Evolutionary conservation across 1,139 yeast genomes (phyloP).

Genomic region (Yamadazyma oceani): DNA sequence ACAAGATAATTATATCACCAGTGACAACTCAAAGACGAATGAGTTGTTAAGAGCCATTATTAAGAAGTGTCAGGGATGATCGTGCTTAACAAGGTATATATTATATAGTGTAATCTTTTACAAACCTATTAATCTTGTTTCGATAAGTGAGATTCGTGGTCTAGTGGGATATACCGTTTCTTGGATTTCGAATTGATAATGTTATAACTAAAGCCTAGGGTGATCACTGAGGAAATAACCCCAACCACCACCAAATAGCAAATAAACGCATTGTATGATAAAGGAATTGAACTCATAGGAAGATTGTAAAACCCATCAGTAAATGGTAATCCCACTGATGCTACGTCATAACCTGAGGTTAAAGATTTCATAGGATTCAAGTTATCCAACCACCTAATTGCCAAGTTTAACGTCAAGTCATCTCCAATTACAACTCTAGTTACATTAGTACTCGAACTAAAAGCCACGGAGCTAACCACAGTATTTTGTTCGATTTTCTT

Average conservation of each 20-base stretch:
- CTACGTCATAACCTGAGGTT: slow-evolving; percentile 12
- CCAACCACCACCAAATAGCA: slow-evolving; percentile 25
- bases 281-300: slow-evolving; percentile 30
- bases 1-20: slow-evolving; percentile 26
- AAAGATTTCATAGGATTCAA: slow-evolving; percentile 14
- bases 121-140: slow-evolving; percentile 25
- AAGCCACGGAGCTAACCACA: slow-evolving; percentile 56
- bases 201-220: slow-evolving; percentile 27
- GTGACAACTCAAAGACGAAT: slow-evolving; percentile 23
- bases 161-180: slow-evolving; percentile 23
- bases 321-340: slow-evolving; percentile 32
- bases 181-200: slow-evolving; percentile 21
- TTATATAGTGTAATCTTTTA: neutral
- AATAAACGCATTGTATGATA: slow-evolving; percentile 25
- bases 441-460: slow-evolving; percentile 63
- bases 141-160: slow-evolving; percentile 26
- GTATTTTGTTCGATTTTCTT: slow-evolving; percentile 27
- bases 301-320: slow-evolving; percentile 45
- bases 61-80: slow-evolving; percentile 21
- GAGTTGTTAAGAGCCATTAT: slow-evolving; percentile 41
- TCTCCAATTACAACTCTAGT: slow-evolving; percentile 69
- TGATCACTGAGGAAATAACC: slow-evolving; percentile 25
- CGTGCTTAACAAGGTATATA: neutral
- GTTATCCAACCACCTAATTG: slow-evolving; percentile 56
- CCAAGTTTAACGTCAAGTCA: slow-evolving; percentile 54